Conservation (phyloP, 257 asterid species). For the Fraxinus americana region DNA sequence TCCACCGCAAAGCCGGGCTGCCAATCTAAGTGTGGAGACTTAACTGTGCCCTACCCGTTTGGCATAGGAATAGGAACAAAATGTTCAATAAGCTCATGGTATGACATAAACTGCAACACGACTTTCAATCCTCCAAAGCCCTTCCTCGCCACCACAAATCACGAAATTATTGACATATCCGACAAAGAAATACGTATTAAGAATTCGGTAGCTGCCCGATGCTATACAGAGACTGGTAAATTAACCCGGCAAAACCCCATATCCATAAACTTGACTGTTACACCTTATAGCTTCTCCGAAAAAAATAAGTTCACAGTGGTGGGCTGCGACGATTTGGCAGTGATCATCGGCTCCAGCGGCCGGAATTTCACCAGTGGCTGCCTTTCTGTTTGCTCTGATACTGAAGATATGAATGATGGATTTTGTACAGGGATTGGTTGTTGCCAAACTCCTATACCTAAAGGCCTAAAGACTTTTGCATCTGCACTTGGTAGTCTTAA, state of each 20-base stretch:
- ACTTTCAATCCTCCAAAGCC: conserved; percentile 22
- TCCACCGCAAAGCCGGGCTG: conserved; percentile 25
- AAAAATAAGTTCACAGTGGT: conserved; percentile 37
- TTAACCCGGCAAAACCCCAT: neutral
- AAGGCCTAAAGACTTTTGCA: conserved; percentile 28
- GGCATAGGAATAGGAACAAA: conserved; percentile 35
- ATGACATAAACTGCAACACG: conserved; percentile 30
- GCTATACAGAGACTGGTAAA: conserved; percentile 12
- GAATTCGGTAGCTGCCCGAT: conserved; percentile 16
- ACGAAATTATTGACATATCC: conserved; percentile 12
- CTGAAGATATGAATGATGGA: conserved; percentile 38
- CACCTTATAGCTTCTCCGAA: conserved; percentile 37
- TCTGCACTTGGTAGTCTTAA: neutral
- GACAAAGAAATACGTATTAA: conserved; percentile 13
- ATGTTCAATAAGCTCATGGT: conserved; percentile 26
- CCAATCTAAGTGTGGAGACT: conserved; percentile 32
- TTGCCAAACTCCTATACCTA: conserved; percentile 40
- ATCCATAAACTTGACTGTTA: neutral
- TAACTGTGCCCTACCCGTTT: conserved; percentile 36
- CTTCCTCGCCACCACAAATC: neutral
- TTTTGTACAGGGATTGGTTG: conserved; percentile 51
- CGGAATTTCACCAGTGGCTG: conserved; percentile 37
- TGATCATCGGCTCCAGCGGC: conserved; percentile 2
- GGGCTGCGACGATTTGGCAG: conserved; percentile 49
- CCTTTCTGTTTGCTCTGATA: conserved; percentile 34